Percentiles rank a stretch among this genome's conserved stretches.
Conservation (phyloP, 2,329 filamentous ascomycete genomes). For the Fusarium secorum region DNA sequence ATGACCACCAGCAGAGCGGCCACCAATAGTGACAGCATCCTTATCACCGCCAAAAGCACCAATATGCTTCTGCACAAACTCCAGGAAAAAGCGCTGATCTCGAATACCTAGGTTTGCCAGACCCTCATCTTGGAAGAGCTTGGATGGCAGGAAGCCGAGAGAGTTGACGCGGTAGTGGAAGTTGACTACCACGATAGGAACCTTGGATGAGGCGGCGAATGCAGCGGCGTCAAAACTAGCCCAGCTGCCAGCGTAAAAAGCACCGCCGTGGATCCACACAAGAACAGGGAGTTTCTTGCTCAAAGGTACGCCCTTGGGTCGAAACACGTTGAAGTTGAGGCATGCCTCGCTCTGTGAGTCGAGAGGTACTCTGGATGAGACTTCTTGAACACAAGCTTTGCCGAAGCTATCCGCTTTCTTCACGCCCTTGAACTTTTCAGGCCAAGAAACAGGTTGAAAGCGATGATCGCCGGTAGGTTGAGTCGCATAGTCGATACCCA, state of each 20-base stretch:
- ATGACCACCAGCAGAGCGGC: slow-evolving; percentile 61
- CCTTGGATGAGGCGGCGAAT: slow-evolving; percentile 44
- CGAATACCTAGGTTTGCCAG: slow-evolving; percentile 61
- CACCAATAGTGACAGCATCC: slow-evolving; percentile 60
- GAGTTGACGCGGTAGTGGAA: slow-evolving; percentile 53
- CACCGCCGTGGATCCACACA: slow-evolving; percentile 52
- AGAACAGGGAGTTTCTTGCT: slow-evolving; percentile 49
- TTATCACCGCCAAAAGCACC: slow-evolving; percentile 62
- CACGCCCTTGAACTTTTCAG: slow-evolving; percentile 50
- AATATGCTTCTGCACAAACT: slow-evolving; percentile 64
- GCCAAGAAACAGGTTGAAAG: slow-evolving; percentile 52
- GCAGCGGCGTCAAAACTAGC: slow-evolving; percentile 48
- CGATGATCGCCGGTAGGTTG: slow-evolving; percentile 52
- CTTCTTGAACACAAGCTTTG: slow-evolving; percentile 53
- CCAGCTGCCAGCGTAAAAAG: slow-evolving; percentile 47
- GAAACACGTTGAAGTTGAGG: slow-evolving; percentile 52
- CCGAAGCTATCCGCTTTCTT: slow-evolving; percentile 51
- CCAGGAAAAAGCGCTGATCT: slow-evolving; percentile 60
- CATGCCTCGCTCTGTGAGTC: slow-evolving; percentile 47
- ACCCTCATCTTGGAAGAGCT: slow-evolving; percentile 45
- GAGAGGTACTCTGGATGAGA: slow-evolving; percentile 6
- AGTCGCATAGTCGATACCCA: slow-evolving; percentile 56
- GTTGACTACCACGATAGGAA: slow-evolving; percentile 54
- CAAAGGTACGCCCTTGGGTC: slow-evolving; percentile 45
- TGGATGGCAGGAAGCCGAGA: slow-evolving; percentile 56